Evolutionary conservation across 169 alveolate species (phyloP).

Genomic region (Babesia bigemina): DNA sequence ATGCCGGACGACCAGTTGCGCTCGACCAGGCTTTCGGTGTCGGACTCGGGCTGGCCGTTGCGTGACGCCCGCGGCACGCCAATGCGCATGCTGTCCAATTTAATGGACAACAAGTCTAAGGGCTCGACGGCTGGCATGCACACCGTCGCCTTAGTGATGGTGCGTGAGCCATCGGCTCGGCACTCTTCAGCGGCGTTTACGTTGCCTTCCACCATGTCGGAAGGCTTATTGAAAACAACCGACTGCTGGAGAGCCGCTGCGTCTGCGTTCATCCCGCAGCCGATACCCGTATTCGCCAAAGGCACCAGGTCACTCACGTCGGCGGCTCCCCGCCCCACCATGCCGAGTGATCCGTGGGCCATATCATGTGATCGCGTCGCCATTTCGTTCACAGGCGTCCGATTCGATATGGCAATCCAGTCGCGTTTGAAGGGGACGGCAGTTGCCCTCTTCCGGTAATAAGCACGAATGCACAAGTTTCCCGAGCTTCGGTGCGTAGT

Average conservation of each 20-base stretch:
- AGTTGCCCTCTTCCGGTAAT: not conserved
- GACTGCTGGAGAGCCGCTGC: not conserved
- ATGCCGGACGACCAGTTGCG: slow-evolving; percentile 16
- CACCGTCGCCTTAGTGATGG: not conserved
- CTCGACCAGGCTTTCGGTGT: slow-evolving; percentile 7
- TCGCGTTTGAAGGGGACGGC: slow-evolving; percentile 13
- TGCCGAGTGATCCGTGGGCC: not conserved
- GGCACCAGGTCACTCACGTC: not conserved
- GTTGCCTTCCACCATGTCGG: not conserved
- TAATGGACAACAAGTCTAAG: not conserved
- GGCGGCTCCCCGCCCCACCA: not conserved
- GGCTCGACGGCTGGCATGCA: not conserved
- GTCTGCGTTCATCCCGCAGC: not conserved
- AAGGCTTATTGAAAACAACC: not conserved
- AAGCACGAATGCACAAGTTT: not conserved
- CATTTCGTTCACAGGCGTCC: slow-evolving; percentile 4
- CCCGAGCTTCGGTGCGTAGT: too few species aligned
- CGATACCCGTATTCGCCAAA: not conserved
- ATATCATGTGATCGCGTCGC: not conserved
- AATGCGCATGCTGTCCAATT: slow-evolving; percentile 1
- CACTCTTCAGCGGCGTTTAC: not conserved
- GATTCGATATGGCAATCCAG: slow-evolving; percentile 5
- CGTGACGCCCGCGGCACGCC: not conserved
- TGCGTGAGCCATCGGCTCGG: not conserved
- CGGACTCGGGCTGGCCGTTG: not conserved